Base-by-base conservation (phyloP, 2,329 filamentous ascomycete genomes). In the Aspergillus tubingensis region DNA sequence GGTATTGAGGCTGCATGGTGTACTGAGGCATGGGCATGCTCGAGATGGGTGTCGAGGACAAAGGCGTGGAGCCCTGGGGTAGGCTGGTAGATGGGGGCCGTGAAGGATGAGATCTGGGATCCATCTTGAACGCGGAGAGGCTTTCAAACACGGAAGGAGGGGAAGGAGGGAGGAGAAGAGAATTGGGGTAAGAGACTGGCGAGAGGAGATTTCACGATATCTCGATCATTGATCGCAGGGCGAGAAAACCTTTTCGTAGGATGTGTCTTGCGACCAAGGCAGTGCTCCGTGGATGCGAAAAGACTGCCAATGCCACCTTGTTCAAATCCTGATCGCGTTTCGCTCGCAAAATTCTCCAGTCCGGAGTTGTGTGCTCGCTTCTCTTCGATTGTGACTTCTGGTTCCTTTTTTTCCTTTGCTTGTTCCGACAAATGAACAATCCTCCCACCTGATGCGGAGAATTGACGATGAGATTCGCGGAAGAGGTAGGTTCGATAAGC, bases 1-100 rank as follows among this genome's bases (percentile, higher is more conserved):
- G 69, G 63, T 79, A 79, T 61, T 79, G 79, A 55, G 73, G 77
- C 72, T 79, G 77, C 76, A 78, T 79, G 65, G 74, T 72, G 70
- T 80, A 81, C 62, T 79, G 78, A 60, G 78, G 79, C 75, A 80
- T 79, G 13, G 73, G 75, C 74, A 78, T 77, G 65, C 75, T 79
- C 66, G 78, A 79, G 68, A 79, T 73, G 49, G 78, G 76, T 60
- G 77, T 76, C 54, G 77, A 75, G 43, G 77, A 77, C 62, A 79
- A 70, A 50, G 78, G 77, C 70, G 79, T 75, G 63, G 78, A 76
- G 65, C 74, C 74, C 67, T 79, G 79, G 59, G 78, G 77, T 62
- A 80, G 64, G 63, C 72, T 78, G 70, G 78, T 79, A 61, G 79
- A 80, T 21, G 79, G 74, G 67, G 76, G 76, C 60, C 76, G 73